Evolutionary conservation across 371 early-diverging fungal genomes (phyloP).

Genomic region (Encephalitozoon romaleae): DNA sequence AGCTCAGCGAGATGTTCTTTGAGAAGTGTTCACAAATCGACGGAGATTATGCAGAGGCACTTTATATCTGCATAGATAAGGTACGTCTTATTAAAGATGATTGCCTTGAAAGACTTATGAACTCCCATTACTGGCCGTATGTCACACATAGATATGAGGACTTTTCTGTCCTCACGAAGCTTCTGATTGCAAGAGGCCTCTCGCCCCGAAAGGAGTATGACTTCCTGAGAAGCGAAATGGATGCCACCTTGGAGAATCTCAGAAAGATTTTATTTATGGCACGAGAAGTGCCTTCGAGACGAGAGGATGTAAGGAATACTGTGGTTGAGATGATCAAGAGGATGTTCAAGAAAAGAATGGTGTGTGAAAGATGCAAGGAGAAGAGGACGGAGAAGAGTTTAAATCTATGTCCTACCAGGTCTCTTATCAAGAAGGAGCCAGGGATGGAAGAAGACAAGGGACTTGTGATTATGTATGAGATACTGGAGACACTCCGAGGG

Average conservation of each 20-base stretch:
- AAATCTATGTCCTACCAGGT: not conserved
- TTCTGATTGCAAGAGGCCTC: not conserved
- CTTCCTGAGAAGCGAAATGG: not conserved
- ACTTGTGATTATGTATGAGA: not conserved
- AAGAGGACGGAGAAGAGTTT: not conserved
- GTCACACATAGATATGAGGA: not conserved
- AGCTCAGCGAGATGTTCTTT: not conserved
- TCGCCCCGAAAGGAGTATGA: not conserved
- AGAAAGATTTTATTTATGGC: not conserved
- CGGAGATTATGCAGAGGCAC: slow-evolving; percentile 16
- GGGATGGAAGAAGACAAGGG: not conserved
- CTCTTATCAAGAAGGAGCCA: not conserved
- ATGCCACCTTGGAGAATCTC: not conserved
- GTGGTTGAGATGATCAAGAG: not conserved
- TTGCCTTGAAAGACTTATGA: not conserved
- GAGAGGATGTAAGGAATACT: not conserved
- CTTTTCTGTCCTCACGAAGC: not conserved
- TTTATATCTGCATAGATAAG: not conserved
- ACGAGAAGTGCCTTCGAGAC: not conserved
- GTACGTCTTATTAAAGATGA: not conserved
- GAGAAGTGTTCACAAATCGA: not conserved
- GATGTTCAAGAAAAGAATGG: not conserved
- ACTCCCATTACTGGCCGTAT: not conserved
- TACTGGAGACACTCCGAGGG: not conserved
- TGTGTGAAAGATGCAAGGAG: not conserved